phyloP scores from a whole-genome alignment of 768 basidiomycete genomes.

The Cantharellus anzutake region DNA sequence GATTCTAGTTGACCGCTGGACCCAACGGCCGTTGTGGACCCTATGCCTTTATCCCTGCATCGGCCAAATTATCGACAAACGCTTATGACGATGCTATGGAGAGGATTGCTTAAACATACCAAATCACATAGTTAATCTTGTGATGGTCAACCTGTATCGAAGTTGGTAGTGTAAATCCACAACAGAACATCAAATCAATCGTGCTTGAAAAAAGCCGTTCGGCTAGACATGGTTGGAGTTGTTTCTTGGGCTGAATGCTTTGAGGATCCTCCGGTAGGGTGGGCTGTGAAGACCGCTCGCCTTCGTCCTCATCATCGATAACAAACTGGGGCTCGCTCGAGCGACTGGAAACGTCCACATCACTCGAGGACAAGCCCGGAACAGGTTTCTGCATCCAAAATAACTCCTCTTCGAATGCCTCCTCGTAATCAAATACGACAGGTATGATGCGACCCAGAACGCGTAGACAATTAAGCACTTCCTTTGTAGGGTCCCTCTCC shows the following conservation, averaged over 20 bases:
- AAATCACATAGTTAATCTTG: constrained; percentile 75
- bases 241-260: constrained; percentile 18
- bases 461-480: constrained; percentile 83
- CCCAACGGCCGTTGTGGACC: constrained; percentile 61
- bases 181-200: constrained; percentile 80
- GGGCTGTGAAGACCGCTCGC: constrained; percentile 15
- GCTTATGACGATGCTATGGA: not conserved
- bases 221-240: constrained; percentile 49
- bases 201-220: constrained; percentile 63
- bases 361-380: constrained; percentile 15
- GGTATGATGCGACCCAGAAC: constrained; percentile 79
- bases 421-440: constrained; percentile 63
- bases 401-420: constrained; percentile 60
- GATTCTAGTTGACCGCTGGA: constrained; percentile 41
- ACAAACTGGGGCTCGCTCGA: constrained; percentile 42
- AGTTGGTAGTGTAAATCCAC: constrained; percentile 77
- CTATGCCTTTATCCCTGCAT: constrained; percentile 83
- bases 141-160: constrained; percentile 60
- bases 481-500: constrained; percentile 56
- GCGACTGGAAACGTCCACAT: constrained; percentile 10
- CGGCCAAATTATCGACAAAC: not conserved
- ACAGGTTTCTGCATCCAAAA: constrained; percentile 59
- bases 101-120: constrained; percentile 29
- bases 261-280: constrained; percentile 9
- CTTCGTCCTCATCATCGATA: constrained; percentile 70